phyloP scores from a whole-genome alignment of 2,329 filamentous ascomycete species.

The Apiospora phragmitis region DNA sequence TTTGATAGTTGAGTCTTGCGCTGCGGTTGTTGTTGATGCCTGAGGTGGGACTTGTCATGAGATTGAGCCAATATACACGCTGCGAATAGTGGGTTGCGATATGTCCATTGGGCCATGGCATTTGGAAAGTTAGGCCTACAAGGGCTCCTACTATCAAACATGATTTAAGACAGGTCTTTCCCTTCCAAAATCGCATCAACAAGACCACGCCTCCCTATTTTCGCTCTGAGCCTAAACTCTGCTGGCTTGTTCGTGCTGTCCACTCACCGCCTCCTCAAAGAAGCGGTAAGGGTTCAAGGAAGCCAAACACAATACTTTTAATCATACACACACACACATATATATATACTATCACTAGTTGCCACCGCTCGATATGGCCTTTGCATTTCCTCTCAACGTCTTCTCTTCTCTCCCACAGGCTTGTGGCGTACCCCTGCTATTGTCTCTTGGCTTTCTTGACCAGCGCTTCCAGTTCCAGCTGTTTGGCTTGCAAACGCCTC shows the following conservation, averaged over 20 bases:
- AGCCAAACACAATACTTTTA: neutral
- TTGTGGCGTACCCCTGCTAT: neutral
- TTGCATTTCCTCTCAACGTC: neutral
- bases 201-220: neutral
- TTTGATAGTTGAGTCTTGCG: neutral
- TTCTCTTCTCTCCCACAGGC: neutral
- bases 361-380: neutral
- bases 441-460: constrained; percentile 1
- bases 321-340: neutral
- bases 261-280: neutral
- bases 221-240: neutral
- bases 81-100: neutral
- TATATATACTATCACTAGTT: neutral
- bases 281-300: neutral
- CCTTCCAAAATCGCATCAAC: neutral
- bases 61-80: neutral
- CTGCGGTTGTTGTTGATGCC: neutral
- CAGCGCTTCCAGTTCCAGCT: neutral
- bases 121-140: neutral
- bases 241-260: neutral
- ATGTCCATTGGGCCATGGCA: neutral
- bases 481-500: neutral
- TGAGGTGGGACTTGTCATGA: neutral
- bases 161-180: neutral
- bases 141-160: neutral